Evolutionary conservation across 805 yeast genomes (phyloP), one percentile per base, ranked within the genome.

Genomic region (Wickerhamiella slavikovae): DNA sequence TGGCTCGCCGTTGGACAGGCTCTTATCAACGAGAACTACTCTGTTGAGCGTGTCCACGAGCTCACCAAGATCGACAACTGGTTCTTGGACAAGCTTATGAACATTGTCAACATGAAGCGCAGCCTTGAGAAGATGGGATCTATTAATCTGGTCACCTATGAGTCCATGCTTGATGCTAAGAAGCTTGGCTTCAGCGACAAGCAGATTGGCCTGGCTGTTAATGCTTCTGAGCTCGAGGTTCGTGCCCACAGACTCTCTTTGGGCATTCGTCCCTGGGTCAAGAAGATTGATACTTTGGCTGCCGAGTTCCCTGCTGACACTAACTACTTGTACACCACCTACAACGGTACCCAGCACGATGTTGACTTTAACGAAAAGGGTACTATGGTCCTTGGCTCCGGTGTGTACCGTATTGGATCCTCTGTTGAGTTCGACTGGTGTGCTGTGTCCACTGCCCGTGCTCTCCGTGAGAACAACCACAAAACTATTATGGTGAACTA

Each of bases 351-450:
- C 35, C 62, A 69, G 34, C 73, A 71, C 40, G 98, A 85, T 54
- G 73, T 85, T 28, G 66, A 60, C 26, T 89, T 85, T 49, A 68
- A 75, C 45, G 96, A 85, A 35, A 65, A 77, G 41, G 96, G 96
- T 48, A 75, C 89, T 36, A 61, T 89, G 69, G 96, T 85, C 24
- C 64, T 85, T 44, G 98, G 96, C 31, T 82, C 95, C n/a, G 96
- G 98, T 62, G 98, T 89, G 29, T 85, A 85, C 68, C 71, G 98
- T 57, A 85, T 85, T 53, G 98, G 98, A 35, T 83, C 95, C 2
- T 82, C 95, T 19, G 98, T 85, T 32, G 98, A 89, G 60, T 85
- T 85, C 47, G 98, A 85, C 56, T 85, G 98, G 98, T 85, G 98
- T 65, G 98, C 96, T 32, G 98, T 85, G 38, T 69, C 89, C 39